Evolutionary conservation across 164 flowering plant genomes (phyloP).

Genomic region (Liriodendron chinense): DNA sequence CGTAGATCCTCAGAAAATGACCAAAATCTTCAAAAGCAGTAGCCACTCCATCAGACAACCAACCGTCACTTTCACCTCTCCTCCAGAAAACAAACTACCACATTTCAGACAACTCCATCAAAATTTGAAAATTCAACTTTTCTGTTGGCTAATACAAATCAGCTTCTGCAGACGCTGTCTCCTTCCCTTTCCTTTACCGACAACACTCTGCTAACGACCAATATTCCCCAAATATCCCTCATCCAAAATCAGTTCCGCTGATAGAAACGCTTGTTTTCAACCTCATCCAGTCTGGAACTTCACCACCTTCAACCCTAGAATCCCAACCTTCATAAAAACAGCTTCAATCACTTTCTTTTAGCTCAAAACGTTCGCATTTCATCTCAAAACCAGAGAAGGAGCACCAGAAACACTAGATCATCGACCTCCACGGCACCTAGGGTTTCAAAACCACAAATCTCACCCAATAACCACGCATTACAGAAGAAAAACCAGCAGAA

Average conservation of each 20-base stretch:
- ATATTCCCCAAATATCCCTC: slow-evolving; percentile 19
- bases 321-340: slow-evolving; percentile 7
- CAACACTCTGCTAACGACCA: no score
- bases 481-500: neutral
- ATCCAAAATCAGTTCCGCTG: slow-evolving; percentile 18
- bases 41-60: neutral
- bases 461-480: neutral
- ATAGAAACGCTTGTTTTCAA: slow-evolving; percentile 2
- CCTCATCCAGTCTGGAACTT: slow-evolving; percentile 8
- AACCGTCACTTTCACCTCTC: slow-evolving; percentile 8
- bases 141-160: neutral
- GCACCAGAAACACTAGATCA: neutral
- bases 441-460: neutral
- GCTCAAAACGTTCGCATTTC: neutral
- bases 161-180: neutral
- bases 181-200: no score
- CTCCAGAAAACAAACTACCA: slow-evolving; percentile 14
- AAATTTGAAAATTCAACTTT: neutral
- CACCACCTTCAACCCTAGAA: slow-evolving; percentile 20
- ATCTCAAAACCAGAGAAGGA: neutral
- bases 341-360: neutral
- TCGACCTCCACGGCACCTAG: neutral
- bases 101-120: slow-evolving; percentile 5
- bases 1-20: slow-evolving; percentile 9
- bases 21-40: neutral